Evolutionary conservation across 2,329 filamentous ascomycete genomes (phyloP).

Genomic region (Fusarium sp.): DNA sequence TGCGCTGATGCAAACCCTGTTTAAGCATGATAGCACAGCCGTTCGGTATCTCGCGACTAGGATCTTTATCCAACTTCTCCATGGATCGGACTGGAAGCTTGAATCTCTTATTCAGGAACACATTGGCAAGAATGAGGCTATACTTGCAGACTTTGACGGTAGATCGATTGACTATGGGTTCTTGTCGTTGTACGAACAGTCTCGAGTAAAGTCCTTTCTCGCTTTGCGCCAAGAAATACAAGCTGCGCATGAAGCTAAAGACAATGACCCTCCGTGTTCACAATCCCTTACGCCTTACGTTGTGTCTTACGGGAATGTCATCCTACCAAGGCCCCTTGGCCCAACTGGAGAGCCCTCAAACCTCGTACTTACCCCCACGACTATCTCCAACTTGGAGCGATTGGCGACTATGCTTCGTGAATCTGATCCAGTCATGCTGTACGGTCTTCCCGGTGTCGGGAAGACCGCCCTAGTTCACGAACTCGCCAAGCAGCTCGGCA

Average conservation of each 20-base stretch:
- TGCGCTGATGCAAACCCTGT: constrained; percentile 74
- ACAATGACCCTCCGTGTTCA: constrained; percentile 23
- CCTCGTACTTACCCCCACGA: constrained; percentile 78
- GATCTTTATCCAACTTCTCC: constrained; percentile 81
- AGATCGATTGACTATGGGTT: constrained; percentile 82
- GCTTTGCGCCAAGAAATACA: constrained; percentile 55
- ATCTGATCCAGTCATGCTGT: constrained; percentile 78
- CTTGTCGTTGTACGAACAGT: constrained; percentile 67
- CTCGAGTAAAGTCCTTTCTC: constrained; percentile 60
- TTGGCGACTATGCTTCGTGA: constrained; percentile 76
- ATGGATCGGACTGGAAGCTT: constrained; percentile 81
- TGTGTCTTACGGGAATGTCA: constrained; percentile 71
- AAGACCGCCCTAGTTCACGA: constrained; percentile 91
- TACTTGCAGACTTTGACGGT: constrained; percentile 81
- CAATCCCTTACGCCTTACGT: constrained; percentile 69
- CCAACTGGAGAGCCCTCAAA: constrained; percentile 58
- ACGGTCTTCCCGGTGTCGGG: constrained; percentile 85
- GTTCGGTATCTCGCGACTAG: constrained; percentile 85
- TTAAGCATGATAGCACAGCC: constrained; percentile 67
- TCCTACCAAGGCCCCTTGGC: constrained; percentile 73
- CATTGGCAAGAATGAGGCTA: constrained; percentile 67
- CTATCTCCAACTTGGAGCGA: constrained; percentile 74
- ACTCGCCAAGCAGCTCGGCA: constrained; percentile 81
- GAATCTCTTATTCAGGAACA: constrained; percentile 76
- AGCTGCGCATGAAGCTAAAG: constrained; percentile 25